These are phyloP conservation scores for Citrus sinensis DNA, from an alignment of 345 rosid species.

Conservation along the genomic window DVS_A1.0 CM039164.1:434001-434500, in stretches of 20 bases:
- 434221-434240: not conserved
- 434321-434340: not conserved
- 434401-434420: not conserved
- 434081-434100: constrained; percentile 62
- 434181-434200: constrained; percentile 96
- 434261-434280: not conserved
- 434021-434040: not conserved
- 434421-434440: not conserved
- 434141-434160: constrained; percentile 65
- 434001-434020: not conserved
- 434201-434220: constrained; percentile 68
- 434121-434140: constrained; percentile 10
- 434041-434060: not conserved
- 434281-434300: not conserved
- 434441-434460: not conserved
- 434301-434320: not conserved
- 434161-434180: constrained; percentile 79
- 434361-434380: not conserved
- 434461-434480: not conserved
- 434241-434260: not conserved
- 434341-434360: not conserved
- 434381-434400: not conserved
- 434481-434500: not conserved
- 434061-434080: constrained; percentile 45
- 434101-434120: not conserved